These are phyloP conservation scores for Jaminaea rosea DNA, from an alignment of 1,284 basidiomycete genomes.

Conservation along the genomic window DNA sequence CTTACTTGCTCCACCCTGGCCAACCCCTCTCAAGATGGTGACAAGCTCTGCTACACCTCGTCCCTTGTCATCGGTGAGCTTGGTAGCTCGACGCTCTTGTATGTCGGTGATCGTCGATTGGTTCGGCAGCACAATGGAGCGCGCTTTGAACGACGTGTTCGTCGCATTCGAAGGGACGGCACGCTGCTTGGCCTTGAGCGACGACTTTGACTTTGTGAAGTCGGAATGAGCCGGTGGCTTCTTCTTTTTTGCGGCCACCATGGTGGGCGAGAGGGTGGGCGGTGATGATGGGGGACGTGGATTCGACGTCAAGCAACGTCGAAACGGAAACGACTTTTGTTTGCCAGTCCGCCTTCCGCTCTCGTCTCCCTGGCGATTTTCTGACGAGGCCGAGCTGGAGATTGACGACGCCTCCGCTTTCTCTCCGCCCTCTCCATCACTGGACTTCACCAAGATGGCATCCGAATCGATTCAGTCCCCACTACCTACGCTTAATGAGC, in stretches of 20 bases:
- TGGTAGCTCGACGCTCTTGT: not conserved
- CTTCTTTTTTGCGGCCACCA: not conserved
- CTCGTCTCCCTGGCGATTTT: too few relatives aligned
- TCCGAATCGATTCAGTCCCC: too few relatives aligned
- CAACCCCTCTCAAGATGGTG: not conserved
- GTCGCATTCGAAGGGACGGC: slow-evolving; percentile 4
- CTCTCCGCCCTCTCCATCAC: too few relatives aligned
- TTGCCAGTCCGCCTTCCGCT: too few relatives aligned
- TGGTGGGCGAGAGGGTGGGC: too few relatives aligned
- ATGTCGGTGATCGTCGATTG: slow-evolving; percentile 3
- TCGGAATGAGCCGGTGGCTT: not conserved
- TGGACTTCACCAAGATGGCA: too few relatives aligned
- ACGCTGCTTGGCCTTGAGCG: slow-evolving; percentile 4
- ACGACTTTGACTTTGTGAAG: not conserved
- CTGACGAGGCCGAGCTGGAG: too few relatives aligned
- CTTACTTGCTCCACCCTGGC: slow-evolving; percentile 1
- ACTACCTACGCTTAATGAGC: too few relatives aligned
- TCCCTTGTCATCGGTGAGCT: slow-evolving; percentile 5
- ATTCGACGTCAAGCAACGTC: too few relatives aligned
- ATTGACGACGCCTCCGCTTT: too few relatives aligned
- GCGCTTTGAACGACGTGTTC: slow-evolving; percentile 8
- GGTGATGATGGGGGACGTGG: too few relatives aligned
- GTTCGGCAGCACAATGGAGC: slow-evolving; percentile 6
- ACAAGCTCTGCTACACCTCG: slow-evolving; percentile 1
- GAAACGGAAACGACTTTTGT: too few relatives aligned